Conservation (phyloP, 305 asterid species). For the Solanum hybrid region DNA sequence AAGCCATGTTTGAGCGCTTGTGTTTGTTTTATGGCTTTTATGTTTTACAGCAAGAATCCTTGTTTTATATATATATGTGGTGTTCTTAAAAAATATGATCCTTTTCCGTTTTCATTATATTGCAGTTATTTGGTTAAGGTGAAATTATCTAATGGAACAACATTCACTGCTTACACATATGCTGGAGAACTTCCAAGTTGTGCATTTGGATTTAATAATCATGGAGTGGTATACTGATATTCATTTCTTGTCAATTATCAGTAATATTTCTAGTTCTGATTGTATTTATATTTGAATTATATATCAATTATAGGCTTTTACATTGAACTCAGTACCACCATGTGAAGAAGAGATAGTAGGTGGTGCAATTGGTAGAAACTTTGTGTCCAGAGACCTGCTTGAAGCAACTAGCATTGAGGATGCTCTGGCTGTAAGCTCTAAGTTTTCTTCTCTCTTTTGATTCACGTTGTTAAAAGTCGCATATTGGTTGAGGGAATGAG, state of each 20-base stretch:
- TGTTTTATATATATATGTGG: background rate
- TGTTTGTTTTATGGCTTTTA: background rate
- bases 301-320: conserved; percentile 44
- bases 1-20: background rate
- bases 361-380: conserved; percentile 68
- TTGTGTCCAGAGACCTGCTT: conserved; percentile 62
- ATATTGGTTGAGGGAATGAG: background rate
- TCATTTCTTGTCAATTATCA: background rate
- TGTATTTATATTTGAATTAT: background rate
- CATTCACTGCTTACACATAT: conserved; percentile 66
- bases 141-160: conserved; percentile 28
- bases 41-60: background rate
- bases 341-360: conserved; percentile 43
- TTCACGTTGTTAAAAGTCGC: background rate
- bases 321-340: conserved; percentile 77
- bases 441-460: background rate
- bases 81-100: background rate
- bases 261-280: background rate
- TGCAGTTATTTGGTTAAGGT: conserved; percentile 70
- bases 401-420: conserved; percentile 53
- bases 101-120: background rate
- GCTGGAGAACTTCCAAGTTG: conserved; percentile 20
- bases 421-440: conserved; percentile 42
- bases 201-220: conserved; percentile 15
- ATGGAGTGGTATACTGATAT: conserved; percentile 40